Evolutionary conservation across 2,329 filamentous ascomycete species (phyloP).

Genomic region (Pseudopyricularia javanii): DNA sequence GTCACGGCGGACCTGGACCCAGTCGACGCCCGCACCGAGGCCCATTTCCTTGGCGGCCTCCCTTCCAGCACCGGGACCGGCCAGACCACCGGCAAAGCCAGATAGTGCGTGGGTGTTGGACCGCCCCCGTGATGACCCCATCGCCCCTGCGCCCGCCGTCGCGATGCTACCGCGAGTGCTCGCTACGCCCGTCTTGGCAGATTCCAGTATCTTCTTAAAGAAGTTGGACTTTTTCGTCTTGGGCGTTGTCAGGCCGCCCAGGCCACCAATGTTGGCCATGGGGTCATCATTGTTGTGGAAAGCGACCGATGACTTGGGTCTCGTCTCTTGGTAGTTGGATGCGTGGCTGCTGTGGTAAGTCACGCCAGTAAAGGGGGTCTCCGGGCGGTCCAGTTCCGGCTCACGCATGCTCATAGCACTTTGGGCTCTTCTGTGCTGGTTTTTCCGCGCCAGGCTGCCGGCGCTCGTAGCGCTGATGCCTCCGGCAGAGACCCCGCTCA

Average conservation of each 20-base stretch:
- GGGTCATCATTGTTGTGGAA: constrained; percentile 42
- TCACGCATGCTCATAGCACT: constrained; percentile 54
- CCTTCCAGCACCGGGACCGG: constrained; percentile 22
- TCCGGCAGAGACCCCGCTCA: constrained; percentile 86
- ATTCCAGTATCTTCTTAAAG: constrained; percentile 90
- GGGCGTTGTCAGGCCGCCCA: constrained; percentile 68
- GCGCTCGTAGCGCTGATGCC: constrained; percentile 92
- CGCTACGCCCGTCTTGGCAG: constrained; percentile 85
- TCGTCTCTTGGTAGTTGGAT: constrained; percentile 37
- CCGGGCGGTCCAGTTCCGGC: constrained; percentile 40
- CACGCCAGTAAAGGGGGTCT: constrained; percentile 61
- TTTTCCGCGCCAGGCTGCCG: constrained; percentile 77
- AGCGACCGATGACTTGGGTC: constrained; percentile 54
- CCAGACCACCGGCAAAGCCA: constrained; percentile 31
- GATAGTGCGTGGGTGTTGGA: constrained; percentile 24
- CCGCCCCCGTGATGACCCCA: constrained; percentile 25
- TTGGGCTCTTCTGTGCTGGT: constrained; percentile 41
- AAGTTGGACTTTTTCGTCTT: constrained; percentile 78
- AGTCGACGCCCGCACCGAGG: constrained; percentile 56
- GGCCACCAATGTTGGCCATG: constrained; percentile 28
- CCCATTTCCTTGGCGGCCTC: constrained; percentile 61
- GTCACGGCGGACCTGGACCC: constrained; percentile 95
- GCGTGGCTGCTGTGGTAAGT: constrained; percentile 86
- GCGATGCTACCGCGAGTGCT: constrained; percentile 79
- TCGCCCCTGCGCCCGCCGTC: constrained; percentile 32